A percentile compares a stretch with the other conserved stretches of the same genome.
Evolutionary conservation across 2,329 filamentous ascomycete species (phyloP).

Genomic region (Calonectria pteridis): DNA sequence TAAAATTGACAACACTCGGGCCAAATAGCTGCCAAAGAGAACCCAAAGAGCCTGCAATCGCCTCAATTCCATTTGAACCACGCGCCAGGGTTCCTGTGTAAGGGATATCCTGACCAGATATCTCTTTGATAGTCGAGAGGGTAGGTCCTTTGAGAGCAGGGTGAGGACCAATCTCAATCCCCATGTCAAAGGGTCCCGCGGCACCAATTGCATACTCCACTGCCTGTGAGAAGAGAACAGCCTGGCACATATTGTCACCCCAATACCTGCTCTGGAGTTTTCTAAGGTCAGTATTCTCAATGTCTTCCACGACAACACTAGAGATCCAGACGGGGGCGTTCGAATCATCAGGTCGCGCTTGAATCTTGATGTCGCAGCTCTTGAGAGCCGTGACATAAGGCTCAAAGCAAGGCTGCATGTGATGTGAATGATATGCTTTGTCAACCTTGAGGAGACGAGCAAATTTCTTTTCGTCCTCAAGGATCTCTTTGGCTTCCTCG

Average conservation of each 20-base stretch:
- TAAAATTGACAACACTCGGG: background rate
- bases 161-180: slow-evolving; percentile 60
- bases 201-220: slow-evolving; percentile 18
- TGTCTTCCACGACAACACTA: background rate
- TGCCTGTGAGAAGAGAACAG: slow-evolving; percentile 41
- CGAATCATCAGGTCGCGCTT: background rate
- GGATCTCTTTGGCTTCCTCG: background rate
- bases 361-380: background rate
- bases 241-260: slow-evolving; percentile 40
- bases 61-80: background rate
- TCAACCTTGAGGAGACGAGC: slow-evolving; percentile 54
- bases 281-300: background rate
- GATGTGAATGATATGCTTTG: slow-evolving; percentile 63
- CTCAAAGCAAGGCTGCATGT: slow-evolving; percentile 52
- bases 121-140: slow-evolving; percentile 52
- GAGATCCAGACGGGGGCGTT: background rate
- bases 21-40: background rate
- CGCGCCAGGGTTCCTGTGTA: slow-evolving; percentile 31
- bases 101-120: background rate
- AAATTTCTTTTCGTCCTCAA: slow-evolving; percentile 27
- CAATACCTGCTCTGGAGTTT: slow-evolving; percentile 34
- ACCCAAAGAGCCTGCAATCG: background rate
- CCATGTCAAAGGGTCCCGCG: slow-evolving; percentile 3
- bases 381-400: slow-evolving; percentile 19
- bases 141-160: slow-evolving; percentile 60